Conservation (phyloP, 768 basidiomycete species). For the Boletus subcaerulescens region DNA sequence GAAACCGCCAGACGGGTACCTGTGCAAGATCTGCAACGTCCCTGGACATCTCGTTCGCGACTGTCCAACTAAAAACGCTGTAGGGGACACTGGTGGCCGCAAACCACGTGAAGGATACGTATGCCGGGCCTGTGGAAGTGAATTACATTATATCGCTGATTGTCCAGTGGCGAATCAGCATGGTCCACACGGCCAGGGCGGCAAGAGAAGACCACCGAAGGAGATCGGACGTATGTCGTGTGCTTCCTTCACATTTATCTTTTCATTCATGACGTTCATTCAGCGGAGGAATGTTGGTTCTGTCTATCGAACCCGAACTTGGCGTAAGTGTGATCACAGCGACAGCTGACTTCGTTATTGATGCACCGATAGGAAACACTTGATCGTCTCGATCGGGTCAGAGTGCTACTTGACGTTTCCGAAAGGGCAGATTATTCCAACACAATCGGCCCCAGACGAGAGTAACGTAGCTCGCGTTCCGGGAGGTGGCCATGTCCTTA, state of each 20-base stretch:
- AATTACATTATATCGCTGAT: slow-evolving; percentile 82
- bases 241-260: background rate
- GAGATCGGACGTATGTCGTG: slow-evolving; percentile 79
- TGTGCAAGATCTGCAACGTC: slow-evolving; percentile 86
- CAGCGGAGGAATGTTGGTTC: slow-evolving; percentile 97
- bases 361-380: slow-evolving; percentile 67
- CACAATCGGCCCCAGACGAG: slow-evolving; percentile 52
- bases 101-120: slow-evolving; percentile 86
- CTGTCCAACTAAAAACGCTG: slow-evolving; percentile 75
- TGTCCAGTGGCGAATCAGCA: slow-evolving; percentile 69
- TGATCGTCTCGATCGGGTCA: slow-evolving; percentile 89
- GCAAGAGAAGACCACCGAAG: slow-evolving; percentile 54
- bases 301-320: slow-evolving; percentile 93
- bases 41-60: slow-evolving; percentile 86
- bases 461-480: slow-evolving; percentile 55
- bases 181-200: slow-evolving; percentile 28
- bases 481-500: slow-evolving; percentile 93
- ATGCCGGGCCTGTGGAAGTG: slow-evolving; percentile 89
- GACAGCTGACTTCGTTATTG: background rate
- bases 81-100: slow-evolving; percentile 78
- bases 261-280: slow-evolving; percentile 5
- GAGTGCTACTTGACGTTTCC: slow-evolving; percentile 97
- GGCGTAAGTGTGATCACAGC: slow-evolving; percentile 55
- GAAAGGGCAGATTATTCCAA: slow-evolving; percentile 91
- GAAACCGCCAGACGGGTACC: slow-evolving; percentile 79